Conservation (phyloP, 225 moss, liverwort and hornwort species). For the Marchantia polymorpha region DNA sequence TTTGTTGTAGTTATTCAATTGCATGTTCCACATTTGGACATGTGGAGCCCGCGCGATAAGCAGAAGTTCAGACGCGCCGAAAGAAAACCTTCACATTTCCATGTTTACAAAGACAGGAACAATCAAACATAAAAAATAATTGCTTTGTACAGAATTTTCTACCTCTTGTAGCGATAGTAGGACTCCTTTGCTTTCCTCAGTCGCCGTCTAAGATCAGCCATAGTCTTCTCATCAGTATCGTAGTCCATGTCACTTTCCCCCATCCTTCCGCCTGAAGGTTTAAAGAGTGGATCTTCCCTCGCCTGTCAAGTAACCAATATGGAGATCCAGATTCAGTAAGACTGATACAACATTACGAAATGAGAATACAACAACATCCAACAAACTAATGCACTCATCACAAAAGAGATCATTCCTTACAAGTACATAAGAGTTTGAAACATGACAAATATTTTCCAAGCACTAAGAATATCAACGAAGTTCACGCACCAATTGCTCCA, state of each 20-base stretch:
- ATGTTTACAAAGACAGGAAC: no score
- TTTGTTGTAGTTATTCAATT: not conserved
- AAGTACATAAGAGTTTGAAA: not conserved
- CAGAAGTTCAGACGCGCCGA: not conserved
- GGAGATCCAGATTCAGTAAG: not conserved
- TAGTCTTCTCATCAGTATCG: constrained; percentile 93
- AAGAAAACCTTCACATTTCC: not conserved
- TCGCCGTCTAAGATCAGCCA: constrained; percentile 93
- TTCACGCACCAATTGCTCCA: constrained; percentile 74
- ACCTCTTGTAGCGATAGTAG: constrained; percentile 96
- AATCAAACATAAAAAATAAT: not conserved
- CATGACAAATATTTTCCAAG: not conserved
- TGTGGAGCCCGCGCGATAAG: not conserved
- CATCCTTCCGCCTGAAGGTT: constrained; percentile 99
- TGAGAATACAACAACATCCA: not conserved
- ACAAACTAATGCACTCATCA: not conserved
- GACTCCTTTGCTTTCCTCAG: constrained; percentile 84
- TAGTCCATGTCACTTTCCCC: constrained; percentile 99
- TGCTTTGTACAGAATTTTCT: constrained; percentile 7
- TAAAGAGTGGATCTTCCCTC: constrained; percentile 91
- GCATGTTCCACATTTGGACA: not conserved
- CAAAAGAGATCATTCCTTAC: not conserved
- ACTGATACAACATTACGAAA: not conserved
- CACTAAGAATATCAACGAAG: not conserved
- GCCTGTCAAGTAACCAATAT: constrained; percentile 46